Percentiles rank a stretch among this genome's conserved stretches.
Evolutionary conservation across 2,329 filamentous ascomycete species (phyloP).

Genomic region (Chaetothyriales sp.): DNA sequence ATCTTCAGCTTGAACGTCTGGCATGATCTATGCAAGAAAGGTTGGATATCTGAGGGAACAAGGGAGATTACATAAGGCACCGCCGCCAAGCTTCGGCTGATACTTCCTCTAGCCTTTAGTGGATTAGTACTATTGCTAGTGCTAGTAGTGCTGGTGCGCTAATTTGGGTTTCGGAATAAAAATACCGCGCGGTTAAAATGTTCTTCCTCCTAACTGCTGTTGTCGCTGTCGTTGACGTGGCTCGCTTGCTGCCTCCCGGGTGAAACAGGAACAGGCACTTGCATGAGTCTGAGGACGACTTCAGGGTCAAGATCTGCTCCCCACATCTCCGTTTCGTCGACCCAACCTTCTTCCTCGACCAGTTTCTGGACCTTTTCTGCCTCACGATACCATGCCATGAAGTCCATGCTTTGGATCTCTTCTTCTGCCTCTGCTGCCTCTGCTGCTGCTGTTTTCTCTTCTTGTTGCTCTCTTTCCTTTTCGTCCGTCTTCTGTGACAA

Average conservation of each 20-base stretch:
- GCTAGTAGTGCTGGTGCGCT: too few species aligned
- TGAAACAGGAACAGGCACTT: background rate
- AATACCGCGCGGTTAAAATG: too few species aligned
- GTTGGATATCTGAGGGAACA: too few species aligned
- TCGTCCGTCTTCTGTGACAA: too few species aligned
- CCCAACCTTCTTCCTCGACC: background rate
- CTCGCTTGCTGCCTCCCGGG: background rate
- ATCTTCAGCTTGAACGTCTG: constrained; percentile 21
- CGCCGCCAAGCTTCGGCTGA: too few species aligned
- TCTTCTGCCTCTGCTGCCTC: background rate
- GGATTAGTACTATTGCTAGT: too few species aligned
- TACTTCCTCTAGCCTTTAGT: too few species aligned
- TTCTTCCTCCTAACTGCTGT: too few species aligned
- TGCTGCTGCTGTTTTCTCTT: too few species aligned
- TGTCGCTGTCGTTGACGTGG: background rate
- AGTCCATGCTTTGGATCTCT: background rate
- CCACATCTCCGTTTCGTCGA: background rate
- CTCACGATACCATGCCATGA: background rate
- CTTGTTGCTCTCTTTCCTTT: too few species aligned
- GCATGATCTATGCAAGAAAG: background rate
- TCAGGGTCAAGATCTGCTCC: background rate
- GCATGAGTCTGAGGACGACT: background rate
- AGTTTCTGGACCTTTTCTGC: background rate
- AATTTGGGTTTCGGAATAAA: too few species aligned
- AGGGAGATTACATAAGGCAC: too few species aligned